Base-by-base conservation (phyloP, 345 rosid species). In the Jatropha curcas region DNA sequence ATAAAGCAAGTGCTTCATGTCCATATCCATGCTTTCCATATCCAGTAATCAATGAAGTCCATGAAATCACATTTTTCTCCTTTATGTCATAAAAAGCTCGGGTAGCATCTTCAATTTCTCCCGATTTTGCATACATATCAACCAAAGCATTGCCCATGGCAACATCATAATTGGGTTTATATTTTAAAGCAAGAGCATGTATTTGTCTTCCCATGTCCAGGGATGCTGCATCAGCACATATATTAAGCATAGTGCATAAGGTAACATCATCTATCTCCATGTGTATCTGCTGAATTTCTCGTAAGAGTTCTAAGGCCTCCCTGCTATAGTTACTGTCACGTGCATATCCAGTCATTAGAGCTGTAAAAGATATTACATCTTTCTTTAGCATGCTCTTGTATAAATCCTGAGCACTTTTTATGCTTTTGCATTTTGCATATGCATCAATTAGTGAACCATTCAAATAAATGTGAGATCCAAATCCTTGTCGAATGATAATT, bases 361-460 rank as follows among this genome's bases (percentile, higher is more conserved):
- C 88, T 37, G 93, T 88, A 83, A 86, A 88, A 69, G 88, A 85
- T 62, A 86, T 71, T 25, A 84, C 43, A 82, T 93, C 97, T 77
- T 79, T 85, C 68, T 50, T 75, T 43, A 25, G 56, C 88, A 82
- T 72, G 52, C 71, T 74, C 50, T 77, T 71, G 31, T 82, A 77
- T 70, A 86, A 61, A 63, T 52, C 71, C 74, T 60, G 63, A 82
- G 92, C 93, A 85, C 73, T 79, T 35, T 22, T 66, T 19, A 89
- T 64, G 74, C 84, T 79, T 71, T 86, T 85, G 67, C 89, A 85
- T 81, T 89, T 93, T 66, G 80, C 82, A 79, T 91, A 86, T 34
- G 90, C 88, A 84, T 81, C 86, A 67, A 87, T 66, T 66, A 93
- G 81, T 24, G 92, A 83, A 34, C 90, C 89, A 72, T 70, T 72